Conservation (phyloP, 306 rosid species). For the Clitoria ternatea region DNA sequence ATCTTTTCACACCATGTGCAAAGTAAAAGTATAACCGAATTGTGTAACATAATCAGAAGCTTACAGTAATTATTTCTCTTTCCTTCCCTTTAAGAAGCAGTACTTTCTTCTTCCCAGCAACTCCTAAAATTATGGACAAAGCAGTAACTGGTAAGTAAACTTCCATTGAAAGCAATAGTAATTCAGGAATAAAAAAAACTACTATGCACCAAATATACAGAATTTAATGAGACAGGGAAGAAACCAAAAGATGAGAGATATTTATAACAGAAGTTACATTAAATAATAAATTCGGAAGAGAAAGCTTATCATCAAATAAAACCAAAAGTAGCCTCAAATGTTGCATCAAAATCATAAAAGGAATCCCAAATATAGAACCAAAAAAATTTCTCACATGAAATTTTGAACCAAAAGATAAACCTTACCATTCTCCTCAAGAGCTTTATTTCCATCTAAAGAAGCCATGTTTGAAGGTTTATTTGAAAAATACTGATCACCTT, state of each 20-base stretch:
- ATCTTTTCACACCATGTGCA: constrained; percentile 15
- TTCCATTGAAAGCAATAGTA: background rate
- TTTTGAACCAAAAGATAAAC: constrained; percentile 25
- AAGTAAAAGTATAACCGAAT: background rate
- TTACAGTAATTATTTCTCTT: constrained; percentile 48
- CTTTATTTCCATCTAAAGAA: constrained; percentile 43
- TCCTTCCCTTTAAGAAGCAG: constrained; percentile 57
- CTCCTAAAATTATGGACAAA: constrained; percentile 34
- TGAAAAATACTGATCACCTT: constrained; percentile 43
- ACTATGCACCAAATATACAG: background rate
- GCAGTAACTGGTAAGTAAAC: background rate
- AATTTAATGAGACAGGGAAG: background rate
- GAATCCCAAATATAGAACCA: background rate
- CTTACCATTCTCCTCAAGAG: constrained; percentile 52
- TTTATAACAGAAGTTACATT: background rate
- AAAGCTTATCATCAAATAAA: background rate
- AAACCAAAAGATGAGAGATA: background rate
- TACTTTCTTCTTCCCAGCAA: constrained; percentile 51
- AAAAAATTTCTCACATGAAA: background rate
- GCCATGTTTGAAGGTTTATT: constrained; percentile 36
- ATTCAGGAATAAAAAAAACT: background rate
- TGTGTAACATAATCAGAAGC: constrained; percentile 23
- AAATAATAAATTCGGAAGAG: background rate
- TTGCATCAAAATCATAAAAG: background rate
- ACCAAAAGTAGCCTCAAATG: background rate